Base-by-base conservation (phyloP, 225 moss, liverwort and hornwort genomes). In the Sphagnum contortum region DNA sequence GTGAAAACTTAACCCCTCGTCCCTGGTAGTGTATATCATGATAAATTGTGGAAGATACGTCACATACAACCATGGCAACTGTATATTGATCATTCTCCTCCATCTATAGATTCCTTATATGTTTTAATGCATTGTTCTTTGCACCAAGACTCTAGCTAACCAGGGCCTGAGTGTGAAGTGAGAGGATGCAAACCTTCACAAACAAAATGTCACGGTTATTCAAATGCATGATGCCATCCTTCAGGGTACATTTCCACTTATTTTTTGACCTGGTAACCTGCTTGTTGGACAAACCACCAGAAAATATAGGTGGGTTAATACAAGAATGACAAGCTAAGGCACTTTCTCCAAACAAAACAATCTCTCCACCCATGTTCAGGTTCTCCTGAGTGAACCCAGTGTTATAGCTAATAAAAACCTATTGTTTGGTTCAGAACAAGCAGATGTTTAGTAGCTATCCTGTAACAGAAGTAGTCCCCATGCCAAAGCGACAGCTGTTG, bases 141-240 rank as follows among this genome's bases (percentile, higher is more conserved):
- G 29, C 29, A 29, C 29, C 29, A 29, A 29, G 29, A 29, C 29
- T 29, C 29, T 29, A 29, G 29, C 29, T 29, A 29, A 29, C 29
- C 13, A 1, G 50, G 48, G 3, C 9, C 6, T 4, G 4, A 4
- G 45, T 45, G 48, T 29, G 8, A 65, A 56, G 5, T 56, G 12
- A 52, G 48, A 5, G 14, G 63, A 49, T 50, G 52, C 74, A 67
- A 46, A 92, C 92, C 90, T 94, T 94, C 49, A 88, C 86, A 77
- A 92, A 92, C 46, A 96, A 85, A 58, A 90, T 85, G 66, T 96
- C 96, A 55, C 88, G 88, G 48, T 85, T 79, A 68, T 92, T 90
- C 71, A 98, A 74, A 75, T 98, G 96, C 90, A 98, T 98, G 65
- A 98, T 87, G 50, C 96, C 92, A 75, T 96, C 92, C 79, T 92